phyloP scores from a whole-genome alignment of 2,329 filamentous ascomycete genomes.

The Colletotrichum sp. region DNA sequence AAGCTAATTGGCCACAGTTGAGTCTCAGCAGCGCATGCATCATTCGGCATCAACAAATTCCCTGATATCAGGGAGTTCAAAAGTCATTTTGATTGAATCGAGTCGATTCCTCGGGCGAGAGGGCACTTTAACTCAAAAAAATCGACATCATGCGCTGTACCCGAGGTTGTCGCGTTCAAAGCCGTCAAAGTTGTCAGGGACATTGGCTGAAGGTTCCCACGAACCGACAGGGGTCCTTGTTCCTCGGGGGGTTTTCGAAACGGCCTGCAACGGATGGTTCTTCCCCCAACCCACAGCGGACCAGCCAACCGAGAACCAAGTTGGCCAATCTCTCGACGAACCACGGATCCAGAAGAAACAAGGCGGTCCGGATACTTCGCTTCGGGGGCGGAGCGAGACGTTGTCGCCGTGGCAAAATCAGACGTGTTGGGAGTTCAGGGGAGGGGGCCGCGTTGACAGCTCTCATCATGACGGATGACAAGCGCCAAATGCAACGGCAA shows the following conservation, averaged over 20 bases:
- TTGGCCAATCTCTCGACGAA: neutral
- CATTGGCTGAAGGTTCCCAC: neutral
- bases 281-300: neutral
- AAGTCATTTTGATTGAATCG: neutral
- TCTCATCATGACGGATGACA: neutral
- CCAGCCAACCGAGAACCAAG: neutral
- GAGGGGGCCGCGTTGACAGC: neutral
- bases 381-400: neutral
- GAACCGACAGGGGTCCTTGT: neutral
- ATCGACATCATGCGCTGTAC: neutral
- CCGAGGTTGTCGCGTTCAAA: neutral
- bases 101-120: neutral
- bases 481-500: neutral
- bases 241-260: neutral
- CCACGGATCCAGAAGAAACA: neutral
- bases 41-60: neutral
- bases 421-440: neutral
- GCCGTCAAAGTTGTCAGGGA: neutral
- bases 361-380: neutral
- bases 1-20: neutral
- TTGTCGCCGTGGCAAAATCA: neutral
- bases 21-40: neutral
- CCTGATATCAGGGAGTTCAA: fast-evolving
- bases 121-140: neutral
- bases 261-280: conserved; percentile 1